These are phyloP conservation scores for Dendrocalamus sinicus DNA, from an alignment of 176 grass and related monocot species.

Conservation along the genomic window DNA sequence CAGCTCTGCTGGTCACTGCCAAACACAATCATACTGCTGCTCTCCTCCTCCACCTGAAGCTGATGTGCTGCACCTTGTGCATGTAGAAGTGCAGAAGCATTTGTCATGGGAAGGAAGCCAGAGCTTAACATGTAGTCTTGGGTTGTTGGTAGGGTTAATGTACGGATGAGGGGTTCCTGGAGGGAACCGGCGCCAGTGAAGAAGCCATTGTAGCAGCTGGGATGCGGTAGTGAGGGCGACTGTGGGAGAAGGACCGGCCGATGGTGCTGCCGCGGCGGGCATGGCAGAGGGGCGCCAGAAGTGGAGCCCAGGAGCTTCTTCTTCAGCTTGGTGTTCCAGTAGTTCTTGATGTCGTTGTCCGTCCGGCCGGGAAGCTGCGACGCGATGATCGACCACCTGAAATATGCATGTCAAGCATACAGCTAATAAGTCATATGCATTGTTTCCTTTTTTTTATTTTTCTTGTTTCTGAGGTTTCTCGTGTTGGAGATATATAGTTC, in stretches of 20 bases:
- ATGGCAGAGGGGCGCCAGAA: conserved; percentile 25
- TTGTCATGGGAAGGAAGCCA: conserved; percentile 19
- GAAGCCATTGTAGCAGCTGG: conserved; percentile 50
- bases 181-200: conserved; percentile 24
- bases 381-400: conserved; percentile 96
- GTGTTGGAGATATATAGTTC: not conserved
- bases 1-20: conserved; percentile 74
- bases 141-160: conserved; percentile 16
- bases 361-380: conserved; percentile 82
- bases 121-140: conserved; percentile 39
- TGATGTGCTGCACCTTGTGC: not conserved
- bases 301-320: conserved; percentile 67
- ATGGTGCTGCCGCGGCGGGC: conserved; percentile 44
- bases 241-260: conserved; percentile 54
- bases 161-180: conserved; percentile 34
- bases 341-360: conserved; percentile 96
- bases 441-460: not conserved
- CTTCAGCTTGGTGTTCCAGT: conserved; percentile 96
- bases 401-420: not conserved
- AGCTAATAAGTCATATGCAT: not conserved
- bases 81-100: conserved; percentile 21
- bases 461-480: not conserved
- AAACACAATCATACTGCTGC: conserved; percentile 72
- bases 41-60: conserved; percentile 51
- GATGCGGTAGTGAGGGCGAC: not conserved